These are phyloP conservation scores for Mortierella sp. DNA, from an alignment of 371 early-diverging fungal genomes.

Conservation along the genomic window DNA sequence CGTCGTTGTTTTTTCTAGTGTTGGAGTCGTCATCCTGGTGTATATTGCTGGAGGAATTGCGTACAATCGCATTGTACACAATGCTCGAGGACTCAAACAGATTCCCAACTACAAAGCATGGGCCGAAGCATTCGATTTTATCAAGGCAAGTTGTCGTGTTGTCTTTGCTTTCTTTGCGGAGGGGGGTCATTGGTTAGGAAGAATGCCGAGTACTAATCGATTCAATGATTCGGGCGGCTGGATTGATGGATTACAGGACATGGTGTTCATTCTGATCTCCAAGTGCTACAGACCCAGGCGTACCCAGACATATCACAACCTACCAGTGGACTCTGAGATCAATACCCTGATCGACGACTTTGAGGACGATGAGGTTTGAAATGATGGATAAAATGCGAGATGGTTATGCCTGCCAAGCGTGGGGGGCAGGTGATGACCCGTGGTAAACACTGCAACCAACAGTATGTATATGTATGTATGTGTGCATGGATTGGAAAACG, in stretches of 20 bases:
- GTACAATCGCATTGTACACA: constrained; percentile 68
- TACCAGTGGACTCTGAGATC: constrained; percentile 52
- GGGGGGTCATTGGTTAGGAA: background rate
- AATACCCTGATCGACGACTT: constrained; percentile 53
- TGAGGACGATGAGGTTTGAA: constrained; percentile 46
- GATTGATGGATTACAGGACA: constrained; percentile 22
- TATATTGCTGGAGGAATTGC: constrained; percentile 69
- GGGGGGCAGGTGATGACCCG: no score
- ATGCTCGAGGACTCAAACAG: constrained; percentile 68
- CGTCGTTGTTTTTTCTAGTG: no score
- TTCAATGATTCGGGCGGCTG: background rate
- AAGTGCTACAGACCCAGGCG: constrained; percentile 52
- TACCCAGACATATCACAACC: constrained; percentile 50
- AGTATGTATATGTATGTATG: no score
- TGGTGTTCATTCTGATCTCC: constrained; percentile 42
- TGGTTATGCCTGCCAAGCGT: background rate
- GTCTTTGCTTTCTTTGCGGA: background rate
- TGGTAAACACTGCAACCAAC: no score
- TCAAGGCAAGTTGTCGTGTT: constrained; percentile 58
- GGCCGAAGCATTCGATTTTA: constrained; percentile 55
- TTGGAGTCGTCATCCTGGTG: constrained; percentile 57
- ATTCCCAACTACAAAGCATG: constrained; percentile 60
- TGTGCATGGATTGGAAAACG: no score
- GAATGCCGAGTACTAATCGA: background rate
- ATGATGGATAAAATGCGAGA: background rate